phyloP scores from a whole-genome alignment of 2,329 filamentous ascomycete genomes.

The Colletotrichum kahawae region DNA sequence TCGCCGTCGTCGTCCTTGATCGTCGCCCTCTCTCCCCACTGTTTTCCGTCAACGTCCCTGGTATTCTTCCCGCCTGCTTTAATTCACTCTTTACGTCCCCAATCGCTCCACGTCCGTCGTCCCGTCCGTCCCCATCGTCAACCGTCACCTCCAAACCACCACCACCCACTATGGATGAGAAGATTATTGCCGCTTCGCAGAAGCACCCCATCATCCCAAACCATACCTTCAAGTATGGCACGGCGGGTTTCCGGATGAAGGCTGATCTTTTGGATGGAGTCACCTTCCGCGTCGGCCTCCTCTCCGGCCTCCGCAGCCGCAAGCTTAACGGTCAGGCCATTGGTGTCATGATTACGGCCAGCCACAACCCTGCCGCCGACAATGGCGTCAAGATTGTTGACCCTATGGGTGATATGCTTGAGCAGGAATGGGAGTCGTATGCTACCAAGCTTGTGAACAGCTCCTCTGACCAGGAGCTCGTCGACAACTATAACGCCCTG shows the following conservation, averaged over 20 bases:
- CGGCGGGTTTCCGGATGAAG: constrained; percentile 72
- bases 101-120: background rate
- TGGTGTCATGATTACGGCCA: constrained; percentile 95
- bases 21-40: constrained; percentile 2
- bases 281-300: constrained; percentile 88
- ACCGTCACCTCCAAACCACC: background rate
- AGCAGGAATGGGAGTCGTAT: constrained; percentile 91
- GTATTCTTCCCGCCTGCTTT: background rate
- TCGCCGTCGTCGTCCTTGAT: background rate
- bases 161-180: constrained; percentile 51
- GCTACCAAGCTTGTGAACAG: constrained; percentile 91
- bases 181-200: constrained; percentile 65
- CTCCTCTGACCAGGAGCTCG: constrained; percentile 74
- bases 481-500: constrained; percentile 77
- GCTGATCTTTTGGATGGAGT: constrained; percentile 87
- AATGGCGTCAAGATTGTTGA: constrained; percentile 97
- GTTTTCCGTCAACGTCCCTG: constrained; percentile 17
- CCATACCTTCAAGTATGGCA: constrained; percentile 68
- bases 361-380: constrained; percentile 87
- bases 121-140: background rate
- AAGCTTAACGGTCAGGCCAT: constrained; percentile 91
- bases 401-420: constrained; percentile 97
- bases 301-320: constrained; percentile 86
- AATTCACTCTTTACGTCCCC: background rate
- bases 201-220: constrained; percentile 64